Conservation (phyloP, 2,329 filamentous ascomycete species). For the Phaeosphaeriaceae sp. region DNA sequence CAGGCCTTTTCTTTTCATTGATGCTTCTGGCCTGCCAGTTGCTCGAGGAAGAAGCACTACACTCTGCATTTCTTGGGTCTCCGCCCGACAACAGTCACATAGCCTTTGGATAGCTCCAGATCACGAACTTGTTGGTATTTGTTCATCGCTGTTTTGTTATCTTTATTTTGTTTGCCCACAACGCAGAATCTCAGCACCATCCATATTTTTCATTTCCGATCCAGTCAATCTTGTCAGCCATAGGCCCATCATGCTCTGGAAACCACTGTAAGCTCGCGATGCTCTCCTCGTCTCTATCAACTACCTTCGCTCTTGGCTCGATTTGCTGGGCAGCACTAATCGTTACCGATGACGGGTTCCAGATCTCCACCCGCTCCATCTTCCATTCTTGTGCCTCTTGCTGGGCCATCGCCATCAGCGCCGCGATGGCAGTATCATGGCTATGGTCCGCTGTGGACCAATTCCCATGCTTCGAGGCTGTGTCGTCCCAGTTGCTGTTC, state of each 20-base stretch:
- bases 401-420: constrained; percentile 71
- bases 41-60: constrained; percentile 44
- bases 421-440: constrained; percentile 58
- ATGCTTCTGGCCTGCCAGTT: constrained; percentile 39
- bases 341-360: constrained; percentile 73
- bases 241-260: constrained; percentile 49
- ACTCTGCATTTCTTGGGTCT: no score
- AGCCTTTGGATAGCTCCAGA: no score
- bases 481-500: constrained; percentile 49
- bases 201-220: constrained; percentile 77
- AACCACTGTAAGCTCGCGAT: constrained; percentile 78
- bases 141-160: no score
- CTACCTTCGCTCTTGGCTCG: constrained; percentile 57
- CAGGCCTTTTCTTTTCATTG: constrained; percentile 61
- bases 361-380: constrained; percentile 74
- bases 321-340: constrained; percentile 53
- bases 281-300: constrained; percentile 67
- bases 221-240: constrained; percentile 68
- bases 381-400: constrained; percentile 74
- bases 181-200: constrained; percentile 65
- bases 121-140: no score
- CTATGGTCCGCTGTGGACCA: constrained; percentile 15
- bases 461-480: constrained; percentile 28
- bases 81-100: no score
- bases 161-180: no score